phyloP scores from a whole-genome alignment of 2,329 filamentous ascomycete genomes.

The Sclerotinia nivalis region DNA sequence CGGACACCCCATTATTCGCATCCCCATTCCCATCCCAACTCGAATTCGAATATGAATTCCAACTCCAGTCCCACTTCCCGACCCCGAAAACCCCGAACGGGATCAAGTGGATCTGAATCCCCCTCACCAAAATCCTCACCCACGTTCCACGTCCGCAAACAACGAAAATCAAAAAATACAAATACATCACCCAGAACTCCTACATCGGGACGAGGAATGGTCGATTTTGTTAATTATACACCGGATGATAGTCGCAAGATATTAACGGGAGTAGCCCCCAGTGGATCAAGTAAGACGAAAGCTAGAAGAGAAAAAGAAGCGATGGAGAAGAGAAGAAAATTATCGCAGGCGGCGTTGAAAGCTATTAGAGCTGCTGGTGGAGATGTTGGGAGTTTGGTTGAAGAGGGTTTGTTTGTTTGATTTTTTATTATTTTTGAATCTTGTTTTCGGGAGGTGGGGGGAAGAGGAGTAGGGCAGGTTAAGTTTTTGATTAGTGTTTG shows the following conservation, averaged over 20 bases:
- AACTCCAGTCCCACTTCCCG: not conserved
- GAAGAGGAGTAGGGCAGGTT: not conserved
- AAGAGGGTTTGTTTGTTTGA: constrained; percentile 52
- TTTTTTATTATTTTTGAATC: not conserved
- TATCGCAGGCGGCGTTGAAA: constrained; percentile 68
- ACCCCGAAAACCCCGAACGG: constrained; percentile 22
- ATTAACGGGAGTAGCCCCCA: constrained; percentile 87
- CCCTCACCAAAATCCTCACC: constrained; percentile 25
- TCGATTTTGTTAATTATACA: constrained; percentile 88
- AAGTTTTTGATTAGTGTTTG: not conserved
- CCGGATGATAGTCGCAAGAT: constrained; percentile 75
- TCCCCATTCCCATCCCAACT: not conserved
- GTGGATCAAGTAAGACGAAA: constrained; percentile 90
- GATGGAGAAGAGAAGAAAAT: constrained; percentile 67
- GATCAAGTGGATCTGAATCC: constrained; percentile 28
- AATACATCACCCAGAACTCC: constrained; percentile 44
- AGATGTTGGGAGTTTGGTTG: constrained; percentile 56
- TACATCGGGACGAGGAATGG: constrained; percentile 39
- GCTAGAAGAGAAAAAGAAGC: constrained; percentile 89
- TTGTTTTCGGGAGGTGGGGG: not conserved
- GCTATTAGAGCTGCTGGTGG: constrained; percentile 72
- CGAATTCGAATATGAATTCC: no score
- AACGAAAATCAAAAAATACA: constrained; percentile 29
- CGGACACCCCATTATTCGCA: constrained; percentile 21
- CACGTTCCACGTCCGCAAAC: constrained; percentile 35